phyloP scores from a whole-genome alignment of 78 protist genomes.

The Emiliania huxleyi region DNA sequence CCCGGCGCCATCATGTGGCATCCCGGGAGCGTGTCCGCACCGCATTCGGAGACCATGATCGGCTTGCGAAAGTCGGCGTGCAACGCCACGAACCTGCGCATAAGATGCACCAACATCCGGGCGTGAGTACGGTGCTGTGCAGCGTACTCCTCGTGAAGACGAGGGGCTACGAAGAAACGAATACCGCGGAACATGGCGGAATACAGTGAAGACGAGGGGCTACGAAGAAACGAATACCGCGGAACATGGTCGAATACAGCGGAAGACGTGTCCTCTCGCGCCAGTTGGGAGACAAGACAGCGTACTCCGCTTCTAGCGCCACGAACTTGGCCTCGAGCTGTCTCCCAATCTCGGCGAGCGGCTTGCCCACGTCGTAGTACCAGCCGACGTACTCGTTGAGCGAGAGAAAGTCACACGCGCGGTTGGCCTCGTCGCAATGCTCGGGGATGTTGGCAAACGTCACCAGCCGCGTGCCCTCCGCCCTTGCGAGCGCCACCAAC shows the following conservation, averaged over 20 bases:
- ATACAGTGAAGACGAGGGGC: too few relatives aligned
- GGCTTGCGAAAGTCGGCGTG: background rate
- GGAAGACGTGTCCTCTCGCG: too few relatives aligned
- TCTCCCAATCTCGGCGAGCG: too few relatives aligned
- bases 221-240: too few relatives aligned
- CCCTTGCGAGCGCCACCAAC: background rate
- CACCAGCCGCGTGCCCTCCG: background rate
- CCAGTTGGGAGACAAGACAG: too few relatives aligned
- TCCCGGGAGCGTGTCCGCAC: background rate
- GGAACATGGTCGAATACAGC: too few relatives aligned
- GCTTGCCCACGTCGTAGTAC: background rate
- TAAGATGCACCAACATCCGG: too few relatives aligned
- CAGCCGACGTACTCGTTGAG: background rate
- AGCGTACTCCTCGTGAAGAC: too few relatives aligned
- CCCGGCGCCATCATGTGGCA: background rate
- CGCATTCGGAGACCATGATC: background rate
- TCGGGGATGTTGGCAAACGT: background rate
- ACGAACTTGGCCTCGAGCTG: background rate
- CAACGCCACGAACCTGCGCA: background rate
- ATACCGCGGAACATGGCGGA: too few relatives aligned
- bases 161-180: too few relatives aligned
- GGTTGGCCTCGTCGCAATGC: background rate
- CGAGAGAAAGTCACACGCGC: background rate
- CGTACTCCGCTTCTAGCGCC: background rate
- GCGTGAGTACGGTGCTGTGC: too few relatives aligned